phyloP scores from a whole-genome alignment of 257 asterid genomes.

The Coffea eugenioides region DNA sequence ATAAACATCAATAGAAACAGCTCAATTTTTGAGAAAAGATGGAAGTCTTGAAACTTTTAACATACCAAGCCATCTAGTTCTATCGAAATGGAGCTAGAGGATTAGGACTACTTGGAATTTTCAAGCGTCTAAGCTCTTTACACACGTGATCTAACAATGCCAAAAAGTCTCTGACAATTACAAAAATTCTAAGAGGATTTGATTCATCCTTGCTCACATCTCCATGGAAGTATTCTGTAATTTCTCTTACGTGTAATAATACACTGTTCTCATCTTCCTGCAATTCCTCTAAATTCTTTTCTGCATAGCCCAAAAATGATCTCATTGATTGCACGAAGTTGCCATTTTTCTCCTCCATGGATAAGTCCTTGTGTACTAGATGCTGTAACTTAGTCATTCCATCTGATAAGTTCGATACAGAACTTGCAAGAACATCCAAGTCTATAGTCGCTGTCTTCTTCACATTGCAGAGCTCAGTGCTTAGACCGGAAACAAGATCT shows the following conservation, averaged over 20 bases:
- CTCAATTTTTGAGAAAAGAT: too few species aligned
- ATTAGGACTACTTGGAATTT: conserved; percentile 43
- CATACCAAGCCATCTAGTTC: conserved; percentile 31
- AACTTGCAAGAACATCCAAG: conserved; percentile 75
- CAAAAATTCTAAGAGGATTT: conserved; percentile 72
- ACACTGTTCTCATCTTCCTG: conserved; percentile 71
- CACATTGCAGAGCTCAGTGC: conserved; percentile 79
- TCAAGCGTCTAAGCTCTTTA: conserved; percentile 72
- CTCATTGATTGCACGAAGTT: conserved; percentile 62
- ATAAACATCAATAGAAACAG: background rate
- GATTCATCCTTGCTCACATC: conserved; percentile 82
- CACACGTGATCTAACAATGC: conserved; percentile 83
- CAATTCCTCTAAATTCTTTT: conserved; percentile 56
- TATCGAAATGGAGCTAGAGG: conserved; percentile 74
- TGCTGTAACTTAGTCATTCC: conserved; percentile 42
- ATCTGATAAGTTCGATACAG: conserved; percentile 60
- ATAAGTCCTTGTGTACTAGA: conserved; percentile 43
- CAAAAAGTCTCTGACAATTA: conserved; percentile 89
- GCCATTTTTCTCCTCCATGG: conserved; percentile 43
- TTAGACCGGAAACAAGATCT: conserved; percentile 76
- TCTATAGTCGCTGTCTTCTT: conserved; percentile 90
- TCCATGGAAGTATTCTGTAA: conserved; percentile 93
- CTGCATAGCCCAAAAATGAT: conserved; percentile 56
- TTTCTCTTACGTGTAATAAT: conserved; percentile 59
- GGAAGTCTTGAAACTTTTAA: conserved; percentile 20